Conservation (phyloP, 129 eudicot genomes). For the Rutidosis leptorrhynchoides region DNA sequence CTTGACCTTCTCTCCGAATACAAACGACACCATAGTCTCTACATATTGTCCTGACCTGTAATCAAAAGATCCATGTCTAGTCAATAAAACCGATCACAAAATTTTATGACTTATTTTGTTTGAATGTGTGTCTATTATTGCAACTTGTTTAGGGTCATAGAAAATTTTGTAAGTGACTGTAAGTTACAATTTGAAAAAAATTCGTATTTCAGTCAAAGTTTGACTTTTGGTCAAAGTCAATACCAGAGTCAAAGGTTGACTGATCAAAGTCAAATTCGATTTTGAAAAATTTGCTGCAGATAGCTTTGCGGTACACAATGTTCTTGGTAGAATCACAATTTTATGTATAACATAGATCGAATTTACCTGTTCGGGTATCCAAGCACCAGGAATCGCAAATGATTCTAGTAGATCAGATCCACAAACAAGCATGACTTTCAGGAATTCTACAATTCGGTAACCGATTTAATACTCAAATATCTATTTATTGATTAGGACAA, state of each 20-base stretch:
- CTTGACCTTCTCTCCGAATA: slow-evolving; percentile 82
- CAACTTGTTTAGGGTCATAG: slow-evolving; percentile 2
- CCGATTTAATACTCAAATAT: not conserved
- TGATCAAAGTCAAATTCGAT: too few relatives aligned
- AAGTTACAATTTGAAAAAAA: not conserved
- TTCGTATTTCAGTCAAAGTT: too few relatives aligned
- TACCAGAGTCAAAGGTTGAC: too few relatives aligned
- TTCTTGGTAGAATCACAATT: not conserved
- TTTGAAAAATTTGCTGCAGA: too few relatives aligned
- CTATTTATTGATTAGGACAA: too few relatives aligned
- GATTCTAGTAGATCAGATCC: slow-evolving; percentile 92
- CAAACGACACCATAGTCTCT: slow-evolving; percentile 90
- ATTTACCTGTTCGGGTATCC: slow-evolving; percentile 91
- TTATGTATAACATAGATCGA: not conserved
- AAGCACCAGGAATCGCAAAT: slow-evolving; percentile 68
- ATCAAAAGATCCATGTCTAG: not conserved
- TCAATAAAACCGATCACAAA: slow-evolving; percentile 13
- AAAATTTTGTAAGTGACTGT: not conserved
- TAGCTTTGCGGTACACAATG: not conserved
- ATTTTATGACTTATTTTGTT: slow-evolving; percentile 1
- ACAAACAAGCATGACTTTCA: slow-evolving; percentile 86
- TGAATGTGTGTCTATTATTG: not conserved
- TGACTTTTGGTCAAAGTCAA: too few relatives aligned
- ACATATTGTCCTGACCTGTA: slow-evolving; percentile 61
- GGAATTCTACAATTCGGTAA: slow-evolving; percentile 34